Percentiles rank a stretch among this genome's conserved stretches.
These are phyloP conservation scores for Hirsutella thompsonii DNA, from an alignment of 2,329 filamentous ascomycete genomes.

Conservation along the genomic window DNA sequence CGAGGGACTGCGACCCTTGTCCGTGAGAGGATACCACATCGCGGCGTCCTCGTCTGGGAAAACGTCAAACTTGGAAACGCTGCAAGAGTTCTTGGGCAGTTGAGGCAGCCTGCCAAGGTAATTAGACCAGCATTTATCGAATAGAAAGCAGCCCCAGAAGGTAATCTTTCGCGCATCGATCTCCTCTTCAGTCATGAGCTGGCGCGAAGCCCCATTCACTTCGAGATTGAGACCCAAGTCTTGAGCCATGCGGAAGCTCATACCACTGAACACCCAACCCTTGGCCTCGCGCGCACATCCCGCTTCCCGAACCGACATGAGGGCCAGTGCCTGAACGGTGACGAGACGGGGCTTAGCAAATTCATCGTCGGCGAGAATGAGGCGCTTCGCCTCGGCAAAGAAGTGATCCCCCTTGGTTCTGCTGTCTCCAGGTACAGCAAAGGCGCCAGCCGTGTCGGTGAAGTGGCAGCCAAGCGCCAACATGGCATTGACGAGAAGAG, in stretches of 20 bases:
- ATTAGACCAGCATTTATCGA: slow-evolving; percentile 98
- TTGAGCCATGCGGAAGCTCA: slow-evolving; percentile 95
- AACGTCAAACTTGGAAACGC: slow-evolving; percentile 78
- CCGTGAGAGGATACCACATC: slow-evolving; percentile 79
- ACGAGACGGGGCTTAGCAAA: slow-evolving; percentile 80
- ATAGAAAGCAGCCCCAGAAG: slow-evolving; percentile 97
- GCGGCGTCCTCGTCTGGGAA: slow-evolving; percentile 81
- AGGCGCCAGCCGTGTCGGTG: slow-evolving; percentile 61
- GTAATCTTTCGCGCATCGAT: slow-evolving; percentile 83
- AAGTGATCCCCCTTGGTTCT: slow-evolving; percentile 91
- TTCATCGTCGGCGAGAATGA: slow-evolving; percentile 85
- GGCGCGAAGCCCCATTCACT: slow-evolving; percentile 49
- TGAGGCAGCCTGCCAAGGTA: slow-evolving; percentile 88
- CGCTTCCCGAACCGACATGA: slow-evolving; percentile 95
- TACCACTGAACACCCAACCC: slow-evolving; percentile 96
- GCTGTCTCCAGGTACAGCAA: slow-evolving; percentile 57
- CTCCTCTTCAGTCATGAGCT: slow-evolving; percentile 62
- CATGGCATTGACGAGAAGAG: slow-evolving; percentile 86
- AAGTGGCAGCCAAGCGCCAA: slow-evolving; percentile 89
- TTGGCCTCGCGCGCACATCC: slow-evolving; percentile 89
- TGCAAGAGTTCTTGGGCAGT: slow-evolving; percentile 65
- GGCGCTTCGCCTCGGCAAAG: slow-evolving; percentile 81
- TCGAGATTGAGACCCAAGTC: slow-evolving; percentile 89
- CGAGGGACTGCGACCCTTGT: slow-evolving; percentile 61
- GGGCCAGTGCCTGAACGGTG: slow-evolving; percentile 81